Conservation (phyloP, 306 rosid genomes). For the Trifolium subterraneum region DNA sequence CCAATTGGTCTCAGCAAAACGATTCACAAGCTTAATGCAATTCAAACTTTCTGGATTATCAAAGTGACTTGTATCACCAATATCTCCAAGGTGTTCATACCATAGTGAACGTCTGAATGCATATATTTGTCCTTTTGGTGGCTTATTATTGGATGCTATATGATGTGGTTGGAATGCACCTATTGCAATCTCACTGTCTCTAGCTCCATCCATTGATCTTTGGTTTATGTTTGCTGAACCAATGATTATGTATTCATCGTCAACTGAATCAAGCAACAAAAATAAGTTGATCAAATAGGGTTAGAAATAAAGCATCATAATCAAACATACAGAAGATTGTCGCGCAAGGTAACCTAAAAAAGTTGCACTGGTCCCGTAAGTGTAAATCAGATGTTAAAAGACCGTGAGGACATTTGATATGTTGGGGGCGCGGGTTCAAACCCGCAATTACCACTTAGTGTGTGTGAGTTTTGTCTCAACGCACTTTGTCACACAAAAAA, state of each 20-base stretch:
- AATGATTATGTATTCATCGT: constrained; percentile 87
- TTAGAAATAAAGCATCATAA: not conserved
- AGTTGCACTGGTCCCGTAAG: too few species aligned
- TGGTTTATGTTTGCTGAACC: constrained; percentile 95
- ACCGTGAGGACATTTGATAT: too few species aligned
- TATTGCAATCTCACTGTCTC: constrained; percentile 92
- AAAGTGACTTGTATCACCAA: constrained; percentile 3
- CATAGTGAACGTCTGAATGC: constrained; percentile 72
- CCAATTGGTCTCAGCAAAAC: constrained; percentile 46
- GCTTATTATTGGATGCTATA: constrained; percentile 38
- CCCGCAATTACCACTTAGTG: too few species aligned
- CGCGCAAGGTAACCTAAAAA: too few species aligned
- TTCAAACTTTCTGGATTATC: constrained; percentile 43
- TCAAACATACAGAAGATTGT: not conserved
- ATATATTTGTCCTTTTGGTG: constrained; percentile 60
- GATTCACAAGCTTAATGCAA: constrained; percentile 40
- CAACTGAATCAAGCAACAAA: constrained; percentile 53
- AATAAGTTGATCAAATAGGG: not conserved
- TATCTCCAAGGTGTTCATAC: constrained; percentile 67
- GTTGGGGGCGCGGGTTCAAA: too few species aligned
- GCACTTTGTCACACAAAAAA: too few species aligned
- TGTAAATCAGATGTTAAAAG: too few species aligned
- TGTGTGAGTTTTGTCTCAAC: too few species aligned
- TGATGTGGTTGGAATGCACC: constrained; percentile 82
- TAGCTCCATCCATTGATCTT: constrained; percentile 89